Conservation (phyloP, 306 rosid genomes). For the Prunus armeniaca region DNA sequence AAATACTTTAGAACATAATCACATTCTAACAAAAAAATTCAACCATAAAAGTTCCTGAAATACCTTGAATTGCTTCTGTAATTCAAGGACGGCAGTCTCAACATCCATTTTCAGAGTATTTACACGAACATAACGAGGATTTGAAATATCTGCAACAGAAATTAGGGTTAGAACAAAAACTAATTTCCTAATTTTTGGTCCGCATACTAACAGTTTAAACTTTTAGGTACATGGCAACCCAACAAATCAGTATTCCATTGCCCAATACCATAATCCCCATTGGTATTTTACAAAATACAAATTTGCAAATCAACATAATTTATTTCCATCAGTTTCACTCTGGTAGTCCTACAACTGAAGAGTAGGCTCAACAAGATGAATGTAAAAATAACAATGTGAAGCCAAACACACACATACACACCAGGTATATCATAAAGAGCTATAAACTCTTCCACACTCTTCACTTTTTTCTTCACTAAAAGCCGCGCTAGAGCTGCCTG, state of each 20-base stretch:
- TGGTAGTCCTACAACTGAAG: background rate
- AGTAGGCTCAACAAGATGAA: background rate
- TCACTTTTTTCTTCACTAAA: conserved; percentile 53
- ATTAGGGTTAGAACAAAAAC: background rate
- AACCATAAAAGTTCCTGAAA: background rate
- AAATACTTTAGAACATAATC: background rate
- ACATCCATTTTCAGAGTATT: conserved; percentile 80
- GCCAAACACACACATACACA: conserved; percentile 19
- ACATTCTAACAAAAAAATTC: background rate
- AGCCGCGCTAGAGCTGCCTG: conserved; percentile 47
- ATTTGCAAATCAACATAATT: background rate
- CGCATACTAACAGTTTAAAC: background rate
- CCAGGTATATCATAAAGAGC: conserved; percentile 56
- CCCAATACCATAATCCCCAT: background rate
- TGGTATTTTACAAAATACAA: background rate
- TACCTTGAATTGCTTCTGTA: conserved; percentile 58
- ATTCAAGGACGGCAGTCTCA: conserved; percentile 56
- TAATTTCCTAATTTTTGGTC: too few relatives aligned
- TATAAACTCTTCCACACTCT: conserved; percentile 54
- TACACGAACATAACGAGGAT: conserved; percentile 85
- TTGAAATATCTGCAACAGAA: conserved; percentile 55
- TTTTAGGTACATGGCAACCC: background rate
- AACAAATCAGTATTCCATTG: background rate
- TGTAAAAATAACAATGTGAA: background rate
- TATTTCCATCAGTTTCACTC: background rate